Conservation (phyloP, 176 grass and related monocot genomes). For the Rhynchospora pubera region DNA sequence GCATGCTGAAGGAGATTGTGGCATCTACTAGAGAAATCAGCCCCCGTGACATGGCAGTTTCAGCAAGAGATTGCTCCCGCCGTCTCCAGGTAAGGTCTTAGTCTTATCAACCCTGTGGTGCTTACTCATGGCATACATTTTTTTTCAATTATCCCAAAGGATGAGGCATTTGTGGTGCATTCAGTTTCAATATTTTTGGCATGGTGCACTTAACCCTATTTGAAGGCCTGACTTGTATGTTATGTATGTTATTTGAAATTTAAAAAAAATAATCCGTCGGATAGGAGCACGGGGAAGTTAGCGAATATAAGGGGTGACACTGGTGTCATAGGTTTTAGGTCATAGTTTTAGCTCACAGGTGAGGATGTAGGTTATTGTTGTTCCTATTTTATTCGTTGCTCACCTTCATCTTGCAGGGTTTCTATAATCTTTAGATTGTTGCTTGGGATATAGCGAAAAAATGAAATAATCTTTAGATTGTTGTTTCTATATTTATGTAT, state of each 20-base stretch:
- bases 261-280: not conserved
- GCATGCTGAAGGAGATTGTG: slow-evolving; percentile 41
- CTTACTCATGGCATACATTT: not conserved
- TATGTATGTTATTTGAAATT: not conserved
- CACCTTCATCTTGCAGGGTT: too few relatives aligned
- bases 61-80: slow-evolving; percentile 77
- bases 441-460: too few relatives aligned
- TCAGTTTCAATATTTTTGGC: not conserved
- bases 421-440: not conserved
- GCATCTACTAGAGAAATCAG: slow-evolving; percentile 35
- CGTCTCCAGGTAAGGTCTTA: slow-evolving; percentile 48
- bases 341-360: too few relatives aligned
- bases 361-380: too few relatives aligned
- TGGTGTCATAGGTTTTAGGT: too few relatives aligned
- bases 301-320: too few relatives aligned
- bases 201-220: not conserved
- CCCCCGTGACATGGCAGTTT: slow-evolving; percentile 73
- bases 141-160: not conserved
- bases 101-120: not conserved
- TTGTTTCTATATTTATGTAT: not conserved
- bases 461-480: not conserved
- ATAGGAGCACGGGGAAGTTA: too few relatives aligned
- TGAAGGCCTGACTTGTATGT: not conserved
- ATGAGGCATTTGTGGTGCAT: not conserved
- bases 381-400: too few relatives aligned